These are phyloP conservation scores for Neonectria coccinea DNA, from an alignment of 2,329 filamentous ascomycete genomes.

Conservation along the genomic window DNA sequence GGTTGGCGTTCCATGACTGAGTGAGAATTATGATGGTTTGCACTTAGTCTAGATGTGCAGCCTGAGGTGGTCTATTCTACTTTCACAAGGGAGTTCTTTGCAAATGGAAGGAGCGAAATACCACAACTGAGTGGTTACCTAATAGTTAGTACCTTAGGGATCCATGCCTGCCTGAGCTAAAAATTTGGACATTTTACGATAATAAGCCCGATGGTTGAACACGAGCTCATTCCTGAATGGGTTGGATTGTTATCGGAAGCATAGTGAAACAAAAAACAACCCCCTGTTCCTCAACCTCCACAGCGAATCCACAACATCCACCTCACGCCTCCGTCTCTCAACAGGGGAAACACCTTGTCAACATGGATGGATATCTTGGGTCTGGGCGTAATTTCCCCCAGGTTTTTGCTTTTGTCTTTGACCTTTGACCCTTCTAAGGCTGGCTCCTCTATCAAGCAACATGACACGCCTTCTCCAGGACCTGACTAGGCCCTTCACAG, in stretches of 20 bases:
- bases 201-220: neutral
- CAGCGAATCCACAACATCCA: constrained; percentile 18
- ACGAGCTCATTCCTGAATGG: neutral
- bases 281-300: neutral
- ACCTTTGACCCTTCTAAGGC: neutral
- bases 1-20: neutral
- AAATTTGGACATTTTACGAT: no score
- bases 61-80: neutral
- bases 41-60: neutral
- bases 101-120: neutral
- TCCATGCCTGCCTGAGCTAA: neutral
- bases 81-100: neutral
- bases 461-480: neutral
- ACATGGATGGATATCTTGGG: constrained; percentile 7
- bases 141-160: no score
- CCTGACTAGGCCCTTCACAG: neutral
- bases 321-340: constrained; percentile 11
- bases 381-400: neutral
- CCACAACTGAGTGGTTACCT: neutral
- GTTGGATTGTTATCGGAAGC: neutral
- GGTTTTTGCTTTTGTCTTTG: constrained; percentile 9
- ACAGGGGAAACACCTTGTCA: constrained; percentile 4
- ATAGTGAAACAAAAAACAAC: neutral
- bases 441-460: neutral
- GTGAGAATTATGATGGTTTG: neutral